Conservation (phyloP, 2,329 filamentous ascomycete genomes). For the Zarea fungicola region DNA sequence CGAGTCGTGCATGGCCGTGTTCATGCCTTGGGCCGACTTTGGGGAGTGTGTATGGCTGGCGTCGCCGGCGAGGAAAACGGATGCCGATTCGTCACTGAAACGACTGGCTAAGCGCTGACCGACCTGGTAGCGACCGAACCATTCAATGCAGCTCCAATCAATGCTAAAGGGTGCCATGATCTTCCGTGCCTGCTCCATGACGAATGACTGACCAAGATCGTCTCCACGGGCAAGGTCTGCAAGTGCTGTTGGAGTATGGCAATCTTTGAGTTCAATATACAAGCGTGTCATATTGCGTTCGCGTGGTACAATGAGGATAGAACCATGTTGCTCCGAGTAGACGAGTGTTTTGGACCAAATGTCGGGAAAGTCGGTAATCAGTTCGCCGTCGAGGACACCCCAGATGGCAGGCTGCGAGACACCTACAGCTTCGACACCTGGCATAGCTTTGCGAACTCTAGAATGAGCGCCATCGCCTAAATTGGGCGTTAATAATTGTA, state of each 20-base stretch:
- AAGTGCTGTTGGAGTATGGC: slow-evolving; percentile 33
- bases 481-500: not conserved
- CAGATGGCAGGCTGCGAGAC: slow-evolving; percentile 53
- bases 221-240: slow-evolving; percentile 23
- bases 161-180: slow-evolving; percentile 55
- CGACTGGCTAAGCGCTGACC: slow-evolving; percentile 65
- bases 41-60: slow-evolving; percentile 69
- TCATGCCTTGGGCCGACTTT: slow-evolving; percentile 66
- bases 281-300: slow-evolving; percentile 67
- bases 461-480: slow-evolving; percentile 66
- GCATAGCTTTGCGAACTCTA: slow-evolving; percentile 61
- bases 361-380: slow-evolving; percentile 69
- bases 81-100: slow-evolving; percentile 57
- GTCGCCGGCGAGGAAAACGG: slow-evolving; percentile 66
- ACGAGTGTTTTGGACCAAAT: slow-evolving; percentile 70
- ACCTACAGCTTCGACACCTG: slow-evolving; percentile 48
- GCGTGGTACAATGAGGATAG: slow-evolving; percentile 68
- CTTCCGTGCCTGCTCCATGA: slow-evolving; percentile 60
- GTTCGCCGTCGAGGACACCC: slow-evolving; percentile 67
- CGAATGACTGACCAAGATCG: slow-evolving; percentile 55
- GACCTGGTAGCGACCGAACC: slow-evolving; percentile 69
- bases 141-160: slow-evolving; percentile 56
- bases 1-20: slow-evolving; percentile 55
- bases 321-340: slow-evolving; percentile 61
- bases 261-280: slow-evolving; percentile 52